Evolutionary conservation across 805 yeast genomes (phyloP).

Genomic region (Saturnispora halmiae): DNA sequence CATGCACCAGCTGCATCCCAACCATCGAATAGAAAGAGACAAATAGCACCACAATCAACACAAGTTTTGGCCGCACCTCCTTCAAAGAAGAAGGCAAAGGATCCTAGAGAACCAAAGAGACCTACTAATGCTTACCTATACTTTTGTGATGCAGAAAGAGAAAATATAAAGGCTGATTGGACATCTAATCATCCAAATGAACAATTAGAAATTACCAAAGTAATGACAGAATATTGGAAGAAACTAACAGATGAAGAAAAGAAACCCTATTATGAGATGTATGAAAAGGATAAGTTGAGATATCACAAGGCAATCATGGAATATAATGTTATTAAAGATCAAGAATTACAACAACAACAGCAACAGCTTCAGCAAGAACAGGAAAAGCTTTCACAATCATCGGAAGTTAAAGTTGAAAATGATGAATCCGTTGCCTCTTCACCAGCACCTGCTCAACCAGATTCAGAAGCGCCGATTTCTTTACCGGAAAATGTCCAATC

Average conservation of each 20-base stretch:
- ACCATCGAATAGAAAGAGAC: background rate
- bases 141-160: constrained; percentile 82
- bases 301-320: constrained; percentile 64
- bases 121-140: constrained; percentile 86
- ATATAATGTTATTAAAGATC: constrained; percentile 24
- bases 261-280: constrained; percentile 63
- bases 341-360: constrained; percentile 10
- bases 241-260: constrained; percentile 57
- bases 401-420: constrained; percentile 4
- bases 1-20: background rate
- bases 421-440: constrained; percentile 5
- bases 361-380: no score
- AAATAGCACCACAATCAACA: constrained; percentile 1
- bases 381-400: no score
- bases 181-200: constrained; percentile 45
- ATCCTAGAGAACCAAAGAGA: constrained; percentile 79
- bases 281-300: constrained; percentile 69
- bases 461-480: background rate
- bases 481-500: background rate
- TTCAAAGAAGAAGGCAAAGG: constrained; percentile 39
- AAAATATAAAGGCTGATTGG: constrained; percentile 49
- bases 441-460: background rate
- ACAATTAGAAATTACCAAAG: constrained; percentile 59
- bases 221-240: constrained; percentile 83
- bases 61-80: constrained; percentile 18